Base-by-base conservation (phyloP, 768 basidiomycete species). In the Hericium coralloides region DNA sequence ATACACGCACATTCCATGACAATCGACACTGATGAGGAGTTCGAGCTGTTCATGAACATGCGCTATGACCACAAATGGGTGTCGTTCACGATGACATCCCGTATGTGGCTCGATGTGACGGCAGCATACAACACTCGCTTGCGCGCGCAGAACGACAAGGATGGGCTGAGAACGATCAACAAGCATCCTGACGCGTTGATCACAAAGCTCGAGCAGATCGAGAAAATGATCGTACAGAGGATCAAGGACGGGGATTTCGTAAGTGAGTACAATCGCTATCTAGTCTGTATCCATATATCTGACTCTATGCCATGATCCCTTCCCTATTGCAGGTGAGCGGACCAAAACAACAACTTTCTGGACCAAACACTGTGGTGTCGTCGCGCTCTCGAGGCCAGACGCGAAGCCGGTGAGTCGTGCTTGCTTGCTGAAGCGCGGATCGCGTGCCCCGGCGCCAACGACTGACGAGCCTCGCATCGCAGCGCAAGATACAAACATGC, bases 11-110 rank as follows among this genome's bases (percentile, higher is more conserved):
- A 43, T 4, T 52, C 50, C 2, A 25, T 61, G 52, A 22, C 45
- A 1, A 53, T 59, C 41, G n/a, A 36, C 5, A 20, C 23, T 14
- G 31, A 17, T 12, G 23, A 54, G 14, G 59, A 60, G 37, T 64
- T 55, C 47, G 59, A 55, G 45, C 22, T 59, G 9, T 64, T 64
- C 48, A 64, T 64, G 63, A 20, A 57, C 26, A 12, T 64, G 2
- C 60, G 63, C 1, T 48, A 3, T 4, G 52, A 57, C 38, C 41
- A 51, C 8, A 1, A 59, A 31, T 64, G 63, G 63, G 57, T 55
- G 12, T 64, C 63, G 6, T 62, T 55, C 52, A 45, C 18, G 22
- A 62, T 64, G 60, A 57, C 58, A 2, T 50, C 62, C 2, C 15
- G 10, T 4, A 31, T 43, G 4, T 60, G 57, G 58, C 55, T 58